Percentiles rank a stretch among this genome's conserved stretches.
Evolutionary conservation across 768 basidiomycete species (phyloP).

Genomic region (Mycena amicta): DNA sequence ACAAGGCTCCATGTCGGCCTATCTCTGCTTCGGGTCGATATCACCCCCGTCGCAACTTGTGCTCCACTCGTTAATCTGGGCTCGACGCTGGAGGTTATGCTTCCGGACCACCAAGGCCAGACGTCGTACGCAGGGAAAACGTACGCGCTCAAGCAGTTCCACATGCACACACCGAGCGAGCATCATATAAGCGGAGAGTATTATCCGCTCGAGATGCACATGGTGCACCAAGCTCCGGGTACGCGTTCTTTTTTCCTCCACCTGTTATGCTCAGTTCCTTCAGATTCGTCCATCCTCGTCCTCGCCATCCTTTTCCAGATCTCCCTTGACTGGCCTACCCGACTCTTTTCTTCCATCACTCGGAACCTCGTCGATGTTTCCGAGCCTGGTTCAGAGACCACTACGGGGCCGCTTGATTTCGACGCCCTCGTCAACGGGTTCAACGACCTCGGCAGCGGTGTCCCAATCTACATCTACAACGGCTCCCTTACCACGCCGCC

Average conservation of each 20-base stretch:
- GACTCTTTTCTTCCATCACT: neutral
- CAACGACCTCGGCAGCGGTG: neutral
- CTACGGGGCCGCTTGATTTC: neutral
- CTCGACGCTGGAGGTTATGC: neutral
- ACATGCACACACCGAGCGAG: neutral
- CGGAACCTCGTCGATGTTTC: neutral
- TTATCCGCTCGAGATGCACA: neutral
- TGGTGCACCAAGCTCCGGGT: neutral
- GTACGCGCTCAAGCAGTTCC: neutral
- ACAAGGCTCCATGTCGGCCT: too few relatives aligned
- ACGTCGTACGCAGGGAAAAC: neutral
- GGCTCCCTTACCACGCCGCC: neutral
- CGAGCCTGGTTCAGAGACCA: neutral
- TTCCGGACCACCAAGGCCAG: neutral
- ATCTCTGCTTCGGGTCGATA: too few relatives aligned
- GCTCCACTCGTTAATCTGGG: neutral
- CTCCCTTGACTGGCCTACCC: neutral
- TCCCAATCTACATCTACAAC: neutral
- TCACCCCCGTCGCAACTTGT: neutral
- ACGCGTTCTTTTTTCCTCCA: neutral
- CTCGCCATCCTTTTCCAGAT: neutral
- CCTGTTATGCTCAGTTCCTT: neutral
- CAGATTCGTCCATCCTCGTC: neutral
- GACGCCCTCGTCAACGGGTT: neutral
- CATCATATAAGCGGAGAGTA: neutral